These are phyloP conservation scores for Jatropha multifida DNA, from an alignment of 441 rosid species.

Conservation along the genomic window DNA sequence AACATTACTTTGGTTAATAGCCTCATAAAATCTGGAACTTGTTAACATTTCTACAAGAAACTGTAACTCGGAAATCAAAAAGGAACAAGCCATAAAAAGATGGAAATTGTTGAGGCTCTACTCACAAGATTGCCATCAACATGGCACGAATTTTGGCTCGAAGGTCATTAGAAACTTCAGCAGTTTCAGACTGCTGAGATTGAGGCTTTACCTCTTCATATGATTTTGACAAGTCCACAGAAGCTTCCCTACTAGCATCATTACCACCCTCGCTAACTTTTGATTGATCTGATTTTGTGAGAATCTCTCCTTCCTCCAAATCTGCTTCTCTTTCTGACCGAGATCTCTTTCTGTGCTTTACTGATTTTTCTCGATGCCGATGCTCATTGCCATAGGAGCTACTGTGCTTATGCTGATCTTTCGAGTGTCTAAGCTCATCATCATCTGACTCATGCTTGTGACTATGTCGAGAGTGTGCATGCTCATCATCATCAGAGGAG, in stretches of 20 bases:
- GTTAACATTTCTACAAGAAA: background rate
- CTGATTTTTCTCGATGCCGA: constrained; percentile 30
- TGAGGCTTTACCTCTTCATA: constrained; percentile 26
- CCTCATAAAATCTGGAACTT: background rate
- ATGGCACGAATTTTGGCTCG: constrained; percentile 94
- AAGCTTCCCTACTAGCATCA: constrained; percentile 44
- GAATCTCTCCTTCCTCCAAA: constrained; percentile 65
- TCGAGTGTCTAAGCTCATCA: constrained; percentile 15
- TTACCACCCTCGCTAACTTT: constrained; percentile 38
- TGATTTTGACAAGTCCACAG: constrained; percentile 36
- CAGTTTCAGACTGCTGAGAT: constrained; percentile 35
- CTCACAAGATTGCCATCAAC: constrained; percentile 73
- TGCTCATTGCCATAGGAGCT: constrained; percentile 21
- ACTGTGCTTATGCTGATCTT: constrained; percentile 23
- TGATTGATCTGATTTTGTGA: constrained; percentile 47
- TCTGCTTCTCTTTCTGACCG: constrained; percentile 35
- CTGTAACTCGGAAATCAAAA: background rate
- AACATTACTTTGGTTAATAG: background rate
- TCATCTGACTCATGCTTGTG: constrained; percentile 17
- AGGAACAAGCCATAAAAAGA: background rate
- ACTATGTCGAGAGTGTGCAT: constrained; percentile 10
- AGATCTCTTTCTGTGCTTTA: constrained; percentile 39
- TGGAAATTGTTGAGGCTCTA: background rate
- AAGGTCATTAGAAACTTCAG: constrained; percentile 66
- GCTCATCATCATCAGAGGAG: constrained; percentile 23